Base-by-base conservation (phyloP, 441 rosid genomes). In the Mallotus japonicus region DNA sequence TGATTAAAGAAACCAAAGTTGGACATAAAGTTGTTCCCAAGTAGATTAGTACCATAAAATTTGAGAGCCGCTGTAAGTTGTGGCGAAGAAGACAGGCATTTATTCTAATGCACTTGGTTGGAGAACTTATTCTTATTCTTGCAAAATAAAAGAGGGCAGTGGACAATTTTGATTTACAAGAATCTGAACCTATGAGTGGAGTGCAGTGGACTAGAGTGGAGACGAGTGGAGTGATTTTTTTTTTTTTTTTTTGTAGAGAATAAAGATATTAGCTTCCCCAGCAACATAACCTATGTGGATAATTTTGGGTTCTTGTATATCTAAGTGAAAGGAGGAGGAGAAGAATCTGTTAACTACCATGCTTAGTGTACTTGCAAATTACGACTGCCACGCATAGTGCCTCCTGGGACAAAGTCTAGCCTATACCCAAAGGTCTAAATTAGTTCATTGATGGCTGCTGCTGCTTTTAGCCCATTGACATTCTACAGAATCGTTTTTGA, bases 81-180 rank as follows among this genome's bases (percentile, higher is more conserved):
- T 62, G 64, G 67, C 46, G 15, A 57, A 54, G 74, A 85, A 77
- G 80, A 57, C 53, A 32, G 47, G 78, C 66, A 73, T 74, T 58
- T 65, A 55, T 79, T 81, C 77, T 54, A 57, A 70, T 70, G 78
- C 74, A 75, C 58, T 24, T 46, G 51, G 0, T 44, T 57, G 75
- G 65, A 71, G 84, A 81, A 82, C 77, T 77, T 63, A 78, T 85
- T 85, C 88, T 0, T 50, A 80, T 79, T 24, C 28, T 24, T 24
- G 28, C 28, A 24, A 24, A 24, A 24, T 24, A 24, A 24, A 24
- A 24, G 28, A 24, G 0, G 0, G 50, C 49, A 63, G 83, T 62
- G 76, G 81, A 37, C 81, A 69, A 76, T 76, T 80, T 10, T 15
- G 56, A 13, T 53, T 55, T 66, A 51, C 69, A 60, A 58, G 79